Percentiles rank a stretch among this genome's conserved stretches.
These are phyloP conservation scores for Penicillium corylophilum DNA, from an alignment of 2,329 filamentous ascomycete species.

Conservation along the genomic window DNA sequence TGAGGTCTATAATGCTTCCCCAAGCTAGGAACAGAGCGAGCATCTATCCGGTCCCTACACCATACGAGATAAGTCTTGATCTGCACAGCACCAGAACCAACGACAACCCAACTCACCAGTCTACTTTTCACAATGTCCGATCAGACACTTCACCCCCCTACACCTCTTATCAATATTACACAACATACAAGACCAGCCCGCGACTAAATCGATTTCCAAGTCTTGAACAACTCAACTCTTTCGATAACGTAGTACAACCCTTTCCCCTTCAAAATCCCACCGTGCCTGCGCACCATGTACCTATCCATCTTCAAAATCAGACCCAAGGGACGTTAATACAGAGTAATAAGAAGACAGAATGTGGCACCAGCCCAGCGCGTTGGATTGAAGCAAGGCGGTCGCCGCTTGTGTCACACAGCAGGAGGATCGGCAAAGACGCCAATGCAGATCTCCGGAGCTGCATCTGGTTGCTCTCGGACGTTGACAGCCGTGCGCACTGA, in stretches of 20 bases:
- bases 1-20: background rate
- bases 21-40: background rate
- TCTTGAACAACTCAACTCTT: background rate
- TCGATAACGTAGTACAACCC: background rate
- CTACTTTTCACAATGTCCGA: too few species aligned
- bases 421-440: background rate
- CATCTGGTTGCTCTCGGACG: background rate
- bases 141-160: background rate
- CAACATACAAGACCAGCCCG: background rate
- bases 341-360: conserved; percentile 15
- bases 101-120: too few species aligned
- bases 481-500: conserved; percentile 9
- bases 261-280: background rate
- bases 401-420: conserved; percentile 16
- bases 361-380: conserved; percentile 7
- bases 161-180: background rate
- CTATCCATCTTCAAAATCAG: conserved; percentile 9
- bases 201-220: background rate
- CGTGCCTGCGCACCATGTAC: conserved; percentile 4
- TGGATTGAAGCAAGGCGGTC: conserved; percentile 6
- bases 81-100: background rate
- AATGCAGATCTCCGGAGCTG: background rate
- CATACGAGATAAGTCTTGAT: background rate
- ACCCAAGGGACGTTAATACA: conserved; percentile 19
- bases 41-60: background rate